phyloP scores from a whole-genome alignment of 2,329 filamentous ascomycete species.

The Laburnicola sp. region DNA sequence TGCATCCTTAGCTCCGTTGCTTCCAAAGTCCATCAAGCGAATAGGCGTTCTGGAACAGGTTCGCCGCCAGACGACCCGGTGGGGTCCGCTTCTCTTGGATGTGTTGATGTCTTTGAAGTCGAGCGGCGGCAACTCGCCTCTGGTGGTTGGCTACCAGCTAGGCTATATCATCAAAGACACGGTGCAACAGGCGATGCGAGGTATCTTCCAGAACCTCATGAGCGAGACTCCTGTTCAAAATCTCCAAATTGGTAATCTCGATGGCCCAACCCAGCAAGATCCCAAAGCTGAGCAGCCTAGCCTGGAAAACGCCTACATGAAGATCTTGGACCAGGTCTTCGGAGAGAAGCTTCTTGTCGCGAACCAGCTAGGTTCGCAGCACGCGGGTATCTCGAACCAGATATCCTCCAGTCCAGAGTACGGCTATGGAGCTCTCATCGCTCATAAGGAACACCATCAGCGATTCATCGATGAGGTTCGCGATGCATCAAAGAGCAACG shows the following conservation, averaged over 20 bases:
- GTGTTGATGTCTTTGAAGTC: conserved; percentile 84
- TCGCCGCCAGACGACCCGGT: conserved; percentile 90
- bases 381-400: conserved; percentile 78
- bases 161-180: conserved; percentile 84
- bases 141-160: conserved; percentile 88
- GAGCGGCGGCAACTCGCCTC: conserved; percentile 65
- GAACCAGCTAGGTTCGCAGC: conserved; percentile 76
- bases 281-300: conserved; percentile 69
- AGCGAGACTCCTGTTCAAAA: conserved; percentile 86
- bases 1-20: conserved; percentile 71
- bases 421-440: conserved; percentile 91
- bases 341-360: conserved; percentile 79
- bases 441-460: conserved; percentile 80
- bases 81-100: conserved; percentile 91
- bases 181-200: conserved; percentile 81
- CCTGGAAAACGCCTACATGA: conserved; percentile 91
- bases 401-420: conserved; percentile 87
- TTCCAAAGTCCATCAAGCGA: conserved; percentile 81
- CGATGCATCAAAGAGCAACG: conserved; percentile 71
- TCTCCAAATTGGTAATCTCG: conserved; percentile 76
- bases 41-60: conserved; percentile 95
- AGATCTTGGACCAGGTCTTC: conserved; percentile 93
- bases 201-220: conserved; percentile 86
- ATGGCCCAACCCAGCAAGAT: conserved; percentile 60
- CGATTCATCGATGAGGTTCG: conserved; percentile 80